Evolutionary conservation across 163 green algal genomes (phyloP).

Genomic region (Coccomyxa subellipsoidea): DNA sequence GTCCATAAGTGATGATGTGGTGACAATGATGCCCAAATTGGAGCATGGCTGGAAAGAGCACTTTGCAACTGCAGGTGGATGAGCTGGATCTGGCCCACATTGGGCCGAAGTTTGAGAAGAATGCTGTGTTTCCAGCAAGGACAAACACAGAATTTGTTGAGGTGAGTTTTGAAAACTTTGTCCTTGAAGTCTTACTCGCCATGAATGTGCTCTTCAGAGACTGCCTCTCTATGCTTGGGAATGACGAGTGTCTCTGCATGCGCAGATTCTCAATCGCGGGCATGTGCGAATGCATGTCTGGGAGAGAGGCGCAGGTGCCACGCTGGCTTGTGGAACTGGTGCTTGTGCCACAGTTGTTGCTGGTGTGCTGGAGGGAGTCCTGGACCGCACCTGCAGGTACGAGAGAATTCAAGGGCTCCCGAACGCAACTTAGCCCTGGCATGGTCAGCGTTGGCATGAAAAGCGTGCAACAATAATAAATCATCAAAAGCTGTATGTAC

Average conservation of each 20-base stretch:
- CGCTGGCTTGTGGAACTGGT: conserved; percentile 96
- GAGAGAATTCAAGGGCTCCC: no score
- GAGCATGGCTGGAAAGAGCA: no score
- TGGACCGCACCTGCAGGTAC: conserved; percentile 68
- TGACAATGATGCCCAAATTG: no score
- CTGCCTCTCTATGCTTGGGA: no score
- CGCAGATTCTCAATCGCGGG: conserved; percentile 68
- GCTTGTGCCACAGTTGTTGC: conserved; percentile 95
- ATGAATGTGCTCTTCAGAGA: no score
- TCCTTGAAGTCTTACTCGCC: no score
- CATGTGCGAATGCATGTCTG: conserved; percentile 94
- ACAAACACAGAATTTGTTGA: conserved; percentile 95
- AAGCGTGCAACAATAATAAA: no score
- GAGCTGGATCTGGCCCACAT: conserved; percentile 68
- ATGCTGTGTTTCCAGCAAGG: conserved; percentile 86
- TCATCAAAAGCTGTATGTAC: no score
- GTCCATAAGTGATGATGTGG: background rate
- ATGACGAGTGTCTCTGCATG: conserved; percentile 18
- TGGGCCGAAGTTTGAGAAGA: conserved; percentile 89
- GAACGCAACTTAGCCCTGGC: no score
- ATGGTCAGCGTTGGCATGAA: no score
- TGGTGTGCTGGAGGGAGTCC: conserved; percentile 88
- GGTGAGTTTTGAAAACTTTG: no score
- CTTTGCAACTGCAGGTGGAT: conserved; percentile 78
- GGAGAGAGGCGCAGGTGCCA: conserved; percentile 93